Evolutionary conservation across 768 basidiomycete genomes (phyloP), one percentile per base, ranked within the genome.

Genomic region (Boletus sensibilis): DNA sequence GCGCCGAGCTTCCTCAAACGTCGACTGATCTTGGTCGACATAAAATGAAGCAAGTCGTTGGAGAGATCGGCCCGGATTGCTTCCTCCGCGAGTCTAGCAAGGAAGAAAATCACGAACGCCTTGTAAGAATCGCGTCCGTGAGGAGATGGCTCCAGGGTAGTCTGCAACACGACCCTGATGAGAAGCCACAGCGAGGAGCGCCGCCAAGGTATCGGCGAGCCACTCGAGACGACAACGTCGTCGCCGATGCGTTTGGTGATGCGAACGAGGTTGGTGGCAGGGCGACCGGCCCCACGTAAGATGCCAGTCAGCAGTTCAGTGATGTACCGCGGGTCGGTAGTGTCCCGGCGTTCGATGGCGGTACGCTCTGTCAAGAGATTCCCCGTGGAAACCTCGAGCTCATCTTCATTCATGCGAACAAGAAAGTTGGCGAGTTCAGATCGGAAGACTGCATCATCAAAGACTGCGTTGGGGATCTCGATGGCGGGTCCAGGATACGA

Each of bases 401-500:
- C 38, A 39, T 76, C 74, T 1, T 63, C 48, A 39, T 74, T 56
- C 68, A 68, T 72, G 14, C 69, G 64, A 5, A 58, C 64, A 1
- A 83, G 67, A 50, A 80, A 79, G 59, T 45, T 54, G 4, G 69
- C 67, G 1, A 82, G 64, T 33, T 80, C 72, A 4, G 57, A 29
- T 2, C 63, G 67, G 52, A 80, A 79, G 0, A 37, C 41, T 1
- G 58, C 43, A 18, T 75, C 64, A 16, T 70, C 54, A 20, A 74
- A 65, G 8, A 66, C 51, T 9, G 54, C 18, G 41, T 67, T 52
- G 20, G 74, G 67, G 29, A 82, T 38, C 16, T 68, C 53, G 37
- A 79, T 66, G 2, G 79, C 76, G 7, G 78, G 75, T 1, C 75
- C 76, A 6, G 81, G 82, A 61, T 73, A 82, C 0, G 70, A 73